Percentiles rank a stretch among this genome's conserved stretches.
Evolutionary conservation across 176 grass and related monocot genomes (phyloP).

Genomic region (maize (Zea mays)): Zm-B73-REFERENCE-NAM-5.0 NC_050096.1:209738001-209738500

Average conservation of each 20-base stretch:
- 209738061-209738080: background rate
- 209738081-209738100: slow-evolving; percentile 47
- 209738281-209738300: too few relatives aligned
- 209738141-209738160: slow-evolving; percentile 64
- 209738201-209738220: slow-evolving; percentile 61
- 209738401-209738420: too few relatives aligned
- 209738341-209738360: too few relatives aligned
- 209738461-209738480: too few relatives aligned
- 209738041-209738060: background rate
- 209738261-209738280: too few relatives aligned
- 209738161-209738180: slow-evolving; percentile 59
- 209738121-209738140: slow-evolving; percentile 74
- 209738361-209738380: too few relatives aligned
- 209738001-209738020: slow-evolving; percentile 33
- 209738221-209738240: slow-evolving; percentile 35
- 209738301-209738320: too few relatives aligned
- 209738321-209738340: too few relatives aligned
- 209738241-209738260: too few relatives aligned
- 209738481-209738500: too few relatives aligned
- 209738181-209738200: slow-evolving; percentile 65
- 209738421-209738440: slow-evolving; percentile 1
- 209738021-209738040: background rate
- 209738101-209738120: slow-evolving; percentile 70
- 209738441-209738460: too few relatives aligned
- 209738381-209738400: too few relatives aligned